Percentiles rank a stretch among this genome's conserved stretches.
Conservation (phyloP, 345 rosid genomes). For the Adansonia digitata region DNA sequence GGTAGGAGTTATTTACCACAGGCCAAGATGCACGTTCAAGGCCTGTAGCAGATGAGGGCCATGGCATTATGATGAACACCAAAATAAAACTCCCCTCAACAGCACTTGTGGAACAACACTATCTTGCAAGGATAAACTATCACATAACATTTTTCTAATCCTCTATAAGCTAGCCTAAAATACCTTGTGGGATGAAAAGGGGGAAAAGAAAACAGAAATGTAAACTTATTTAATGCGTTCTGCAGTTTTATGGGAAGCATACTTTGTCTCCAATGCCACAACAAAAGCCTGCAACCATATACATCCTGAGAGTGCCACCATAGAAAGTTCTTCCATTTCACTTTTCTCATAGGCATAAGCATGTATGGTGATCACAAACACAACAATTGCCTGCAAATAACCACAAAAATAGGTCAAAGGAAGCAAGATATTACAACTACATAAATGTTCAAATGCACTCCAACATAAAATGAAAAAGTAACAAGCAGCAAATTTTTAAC, state of each 20-base stretch:
- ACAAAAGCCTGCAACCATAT: slow-evolving; percentile 99
- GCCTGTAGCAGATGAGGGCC: neutral
- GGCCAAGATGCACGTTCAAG: neutral
- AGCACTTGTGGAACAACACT: neutral
- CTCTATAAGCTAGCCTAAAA: neutral
- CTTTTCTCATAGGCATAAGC: slow-evolving; percentile 87
- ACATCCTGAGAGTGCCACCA: slow-evolving; percentile 97
- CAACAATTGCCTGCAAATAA: slow-evolving; percentile 79
- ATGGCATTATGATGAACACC: neutral
- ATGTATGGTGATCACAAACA: slow-evolving; percentile 77
- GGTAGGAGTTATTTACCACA: neutral
- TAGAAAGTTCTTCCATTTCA: slow-evolving; percentile 90
- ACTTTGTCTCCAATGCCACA: slow-evolving; percentile 90
- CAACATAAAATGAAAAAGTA: neutral
- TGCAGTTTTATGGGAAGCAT: slow-evolving; percentile 23
- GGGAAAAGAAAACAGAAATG: neutral
- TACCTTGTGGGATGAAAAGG: neutral
- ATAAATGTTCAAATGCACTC: neutral
- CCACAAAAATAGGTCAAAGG: slow-evolving; percentile 1
- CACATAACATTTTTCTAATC: neutral
- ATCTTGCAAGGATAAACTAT: neutral
- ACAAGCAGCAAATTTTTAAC: neutral
- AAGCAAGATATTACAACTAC: neutral
- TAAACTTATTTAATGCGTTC: neutral
- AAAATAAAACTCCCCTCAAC: neutral